Conservation (phyloP, 805 yeast genomes). For the Schwanniomyces vanrijiae region DNA sequence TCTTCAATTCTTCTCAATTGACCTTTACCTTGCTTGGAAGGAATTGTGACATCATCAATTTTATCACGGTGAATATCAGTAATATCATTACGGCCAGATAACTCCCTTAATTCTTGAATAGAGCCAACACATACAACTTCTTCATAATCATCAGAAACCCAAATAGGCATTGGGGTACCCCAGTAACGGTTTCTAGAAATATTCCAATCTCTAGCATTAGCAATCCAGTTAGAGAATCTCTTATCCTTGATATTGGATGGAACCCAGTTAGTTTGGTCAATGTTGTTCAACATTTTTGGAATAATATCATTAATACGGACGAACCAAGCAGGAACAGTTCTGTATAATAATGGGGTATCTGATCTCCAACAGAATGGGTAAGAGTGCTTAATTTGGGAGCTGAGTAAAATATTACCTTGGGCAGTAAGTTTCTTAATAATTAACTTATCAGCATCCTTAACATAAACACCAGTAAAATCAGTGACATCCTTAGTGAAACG, state of each 20-base stretch:
- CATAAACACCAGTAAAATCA: constrained; percentile 79
- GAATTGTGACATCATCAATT: constrained; percentile 90
- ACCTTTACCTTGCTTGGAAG: constrained; percentile 89
- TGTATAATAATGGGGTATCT: constrained; percentile 93
- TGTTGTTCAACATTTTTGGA: constrained; percentile 86
- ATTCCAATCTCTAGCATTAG: constrained; percentile 99
- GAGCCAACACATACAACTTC: constrained; percentile 95
- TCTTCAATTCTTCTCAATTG: constrained; percentile 87
- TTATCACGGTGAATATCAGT: constrained; percentile 92
- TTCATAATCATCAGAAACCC: constrained; percentile 93
- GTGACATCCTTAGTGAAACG: constrained; percentile 72
- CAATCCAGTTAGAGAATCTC: constrained; percentile 96
- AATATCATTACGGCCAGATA: constrained; percentile 79
- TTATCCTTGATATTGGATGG: constrained; percentile 88
- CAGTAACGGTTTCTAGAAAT: constrained; percentile 97
- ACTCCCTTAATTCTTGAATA: constrained; percentile 76
- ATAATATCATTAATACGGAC: constrained; percentile 84
- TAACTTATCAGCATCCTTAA: constrained; percentile 91
- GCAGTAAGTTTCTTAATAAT: constrained; percentile 84
- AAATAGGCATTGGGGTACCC: constrained; percentile 99
- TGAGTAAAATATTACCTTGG: constrained; percentile 69
- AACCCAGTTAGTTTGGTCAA: constrained; percentile 91
- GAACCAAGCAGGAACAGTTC: constrained; percentile 99
- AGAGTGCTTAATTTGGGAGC: constrained; percentile 87
- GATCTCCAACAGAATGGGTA: constrained; percentile 99